These are phyloP conservation scores for Conoideocrella luteorostrata DNA, from an alignment of 2,329 filamentous ascomycete genomes.

Conservation along the genomic window DNA sequence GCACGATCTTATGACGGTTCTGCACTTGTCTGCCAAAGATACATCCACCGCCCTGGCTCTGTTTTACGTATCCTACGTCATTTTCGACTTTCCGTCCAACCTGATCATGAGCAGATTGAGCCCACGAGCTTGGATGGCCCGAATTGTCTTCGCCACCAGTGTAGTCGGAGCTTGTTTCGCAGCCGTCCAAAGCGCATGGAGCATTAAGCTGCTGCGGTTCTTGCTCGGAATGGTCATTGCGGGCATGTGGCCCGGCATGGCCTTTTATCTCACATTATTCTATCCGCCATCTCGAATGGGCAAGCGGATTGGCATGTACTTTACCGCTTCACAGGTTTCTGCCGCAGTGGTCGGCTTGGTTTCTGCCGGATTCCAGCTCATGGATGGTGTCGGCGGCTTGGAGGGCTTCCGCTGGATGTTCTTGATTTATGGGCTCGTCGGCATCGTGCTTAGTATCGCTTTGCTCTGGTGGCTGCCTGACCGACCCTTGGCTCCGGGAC, in stretches of 20 bases:
- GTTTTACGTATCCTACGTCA: conserved; percentile 87
- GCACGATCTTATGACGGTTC: conserved; percentile 68
- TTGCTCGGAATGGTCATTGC: conserved; percentile 82
- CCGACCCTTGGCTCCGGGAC: conserved; percentile 68
- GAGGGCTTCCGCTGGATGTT: conserved; percentile 94
- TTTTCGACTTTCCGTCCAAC: conserved; percentile 86
- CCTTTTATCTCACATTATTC: conserved; percentile 86
- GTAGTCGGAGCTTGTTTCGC: conserved; percentile 79
- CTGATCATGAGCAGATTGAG: conserved; percentile 80
- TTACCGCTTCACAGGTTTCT: conserved; percentile 81
- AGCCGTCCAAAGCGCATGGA: conserved; percentile 76
- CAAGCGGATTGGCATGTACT: conserved; percentile 85
- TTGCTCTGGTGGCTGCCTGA: conserved; percentile 91
- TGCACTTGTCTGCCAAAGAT: conserved; percentile 66
- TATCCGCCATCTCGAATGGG: conserved; percentile 82
- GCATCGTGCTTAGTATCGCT: conserved; percentile 61
- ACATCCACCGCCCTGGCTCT: conserved; percentile 78
- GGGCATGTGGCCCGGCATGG: conserved; percentile 94
- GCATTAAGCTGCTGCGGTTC: conserved; percentile 79
- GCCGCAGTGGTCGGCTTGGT: conserved; percentile 85
- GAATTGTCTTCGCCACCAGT: conserved; percentile 83
- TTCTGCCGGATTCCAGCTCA: conserved; percentile 84
- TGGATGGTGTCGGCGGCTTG: conserved; percentile 71
- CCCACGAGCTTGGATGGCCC: conserved; percentile 84
- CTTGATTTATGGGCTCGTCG: conserved; percentile 73